phyloP scores from a whole-genome alignment of 139 green algal species.

The Pedinophyceae sp. region DNA sequence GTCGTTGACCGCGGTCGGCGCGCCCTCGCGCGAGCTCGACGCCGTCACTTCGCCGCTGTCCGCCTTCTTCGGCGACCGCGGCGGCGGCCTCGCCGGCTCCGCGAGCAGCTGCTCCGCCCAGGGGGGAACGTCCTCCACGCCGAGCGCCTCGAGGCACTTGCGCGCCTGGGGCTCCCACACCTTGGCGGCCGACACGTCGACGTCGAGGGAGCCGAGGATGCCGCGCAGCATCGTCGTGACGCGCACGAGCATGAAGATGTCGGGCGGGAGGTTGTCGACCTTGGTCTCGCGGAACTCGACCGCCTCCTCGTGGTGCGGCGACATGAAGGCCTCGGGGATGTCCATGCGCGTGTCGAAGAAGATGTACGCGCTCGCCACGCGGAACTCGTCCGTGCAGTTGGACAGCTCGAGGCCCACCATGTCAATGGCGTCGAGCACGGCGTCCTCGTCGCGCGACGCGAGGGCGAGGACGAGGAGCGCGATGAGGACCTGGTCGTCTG shows the following conservation, averaged over 20 bases:
- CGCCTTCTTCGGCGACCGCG: too few relatives aligned
- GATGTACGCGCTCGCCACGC: conserved; percentile 21
- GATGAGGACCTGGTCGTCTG: conserved; percentile 8
- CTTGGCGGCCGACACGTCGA: conserved; percentile 21
- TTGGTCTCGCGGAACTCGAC: conserved; percentile 15
- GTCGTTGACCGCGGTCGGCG: too few relatives aligned
- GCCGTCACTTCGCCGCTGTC: too few relatives aligned
- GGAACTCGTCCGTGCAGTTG: conserved; percentile 13
- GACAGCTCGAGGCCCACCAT: conserved; percentile 16
- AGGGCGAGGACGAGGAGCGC: conserved; percentile 25
- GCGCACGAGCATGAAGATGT: conserved; percentile 42
- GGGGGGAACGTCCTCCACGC: too few relatives aligned
- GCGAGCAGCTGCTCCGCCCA: too few relatives aligned
- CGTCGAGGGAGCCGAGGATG: conserved; percentile 17
- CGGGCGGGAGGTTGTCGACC: conserved; percentile 17
- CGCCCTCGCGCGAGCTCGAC: too few relatives aligned
- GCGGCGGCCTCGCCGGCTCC: too few relatives aligned
- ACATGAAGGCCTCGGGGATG: conserved; percentile 24
- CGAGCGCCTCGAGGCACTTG: not conserved
- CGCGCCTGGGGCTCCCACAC: conserved; percentile 25
- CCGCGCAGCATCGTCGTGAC: conserved; percentile 30
- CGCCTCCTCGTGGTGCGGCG: conserved; percentile 17
- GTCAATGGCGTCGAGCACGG: conserved; percentile 9
- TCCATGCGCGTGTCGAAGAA: conserved; percentile 42
- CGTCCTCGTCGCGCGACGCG: conserved; percentile 14